Base-by-base conservation (phyloP, 768 basidiomycete species). In the Lactarius tabidus region DNA sequence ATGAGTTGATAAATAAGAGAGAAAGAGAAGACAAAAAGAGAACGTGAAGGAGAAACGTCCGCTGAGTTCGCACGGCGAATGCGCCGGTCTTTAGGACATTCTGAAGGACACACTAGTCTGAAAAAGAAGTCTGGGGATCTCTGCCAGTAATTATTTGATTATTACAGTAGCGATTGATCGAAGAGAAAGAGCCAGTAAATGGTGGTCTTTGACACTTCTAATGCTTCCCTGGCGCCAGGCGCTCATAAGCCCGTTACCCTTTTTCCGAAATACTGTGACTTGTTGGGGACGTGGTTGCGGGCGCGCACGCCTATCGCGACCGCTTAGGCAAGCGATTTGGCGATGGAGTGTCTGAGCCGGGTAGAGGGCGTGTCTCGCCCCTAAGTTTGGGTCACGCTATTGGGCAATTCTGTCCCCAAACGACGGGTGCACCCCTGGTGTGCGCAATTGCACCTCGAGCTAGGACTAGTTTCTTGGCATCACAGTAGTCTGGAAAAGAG, bases 81-180 rank as follows among this genome's bases (percentile, higher is more conserved):
- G 53, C 35, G 41, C 31, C 65, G 20, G 39, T 53, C 60, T 66
- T 66, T 66, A 66, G 60, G 41, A 18, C 60, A 59, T 66, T 54
- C 35, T 39, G 54, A n/a, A 57, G 12, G 51, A 29, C 14, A 15
- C 14, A 18, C 65, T 66, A 66, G 48, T 62, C 65, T 62, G 57
- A 66, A 54, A 62, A 45, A 66, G 61, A 62, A 65, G 64, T 36
- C 45, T 52, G 48, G 60, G 48, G 41, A 58, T 57, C 60, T 41
- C 26, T 39, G 28, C 20, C 8, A 26, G 48, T 38, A 66, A 66
- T 54, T 58, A 66, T 62, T 62, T 60, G 38, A 45, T 54, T 66
- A 54, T 60, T 64, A 45, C 43, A n/a, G 43, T 45, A 31, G 63
- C 57, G 39, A 64, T n/a, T 64, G 57, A 64, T 64, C 63, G 63